phyloP scores from a whole-genome alignment of 2,329 filamentous ascomycete genomes.

The Calonectria pseudoturangicola region DNA sequence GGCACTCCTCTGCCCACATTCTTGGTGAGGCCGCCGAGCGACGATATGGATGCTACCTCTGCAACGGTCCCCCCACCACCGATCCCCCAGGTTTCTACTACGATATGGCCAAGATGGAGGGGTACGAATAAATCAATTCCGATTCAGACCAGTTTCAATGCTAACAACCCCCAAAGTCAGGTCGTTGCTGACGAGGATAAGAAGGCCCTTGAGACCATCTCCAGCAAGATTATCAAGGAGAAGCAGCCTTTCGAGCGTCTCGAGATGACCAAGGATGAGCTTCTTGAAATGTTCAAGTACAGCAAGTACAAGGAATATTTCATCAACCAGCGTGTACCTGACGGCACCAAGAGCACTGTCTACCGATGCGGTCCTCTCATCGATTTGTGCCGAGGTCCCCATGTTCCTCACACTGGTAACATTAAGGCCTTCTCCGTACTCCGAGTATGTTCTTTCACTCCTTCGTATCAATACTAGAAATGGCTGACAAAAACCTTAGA shows the following conservation, averaged over 20 bases:
- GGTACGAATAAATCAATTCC: slow-evolving; percentile 49
- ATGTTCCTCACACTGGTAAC: slow-evolving; percentile 92
- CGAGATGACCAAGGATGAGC: slow-evolving; percentile 90
- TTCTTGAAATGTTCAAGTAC: slow-evolving; percentile 96
- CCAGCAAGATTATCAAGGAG: slow-evolving; percentile 92
- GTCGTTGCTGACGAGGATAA: slow-evolving; percentile 86
- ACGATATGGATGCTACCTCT: slow-evolving; percentile 92
- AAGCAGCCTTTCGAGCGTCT: slow-evolving; percentile 96
- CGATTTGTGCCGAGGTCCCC: slow-evolving; percentile 95
- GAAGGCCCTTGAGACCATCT: slow-evolving; percentile 88
- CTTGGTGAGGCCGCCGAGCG: slow-evolving; percentile 96
- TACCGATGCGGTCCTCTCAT: slow-evolving; percentile 96
- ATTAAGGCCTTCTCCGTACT: slow-evolving; percentile 97
- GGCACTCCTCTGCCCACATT: slow-evolving; percentile 96
- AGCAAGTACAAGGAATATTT: slow-evolving; percentile 99
- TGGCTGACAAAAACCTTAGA: slow-evolving; percentile 70
- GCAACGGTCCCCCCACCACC: slow-evolving; percentile 93
- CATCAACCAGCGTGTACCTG: slow-evolving; percentile 82
- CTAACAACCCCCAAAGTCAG: slow-evolving; percentile 73
- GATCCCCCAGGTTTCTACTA: slow-evolving; percentile 91
- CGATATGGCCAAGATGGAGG: slow-evolving; percentile 84
- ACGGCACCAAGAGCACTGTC: slow-evolving; percentile 93
- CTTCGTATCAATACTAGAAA: neutral
- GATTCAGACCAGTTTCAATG: neutral
- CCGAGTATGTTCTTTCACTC: slow-evolving; percentile 71